Percentiles rank a stretch among this genome's conserved stretches.
Evolutionary conservation across 257 asterid species (phyloP).

Genomic region (Nicotiana obtusifolia): DNA sequence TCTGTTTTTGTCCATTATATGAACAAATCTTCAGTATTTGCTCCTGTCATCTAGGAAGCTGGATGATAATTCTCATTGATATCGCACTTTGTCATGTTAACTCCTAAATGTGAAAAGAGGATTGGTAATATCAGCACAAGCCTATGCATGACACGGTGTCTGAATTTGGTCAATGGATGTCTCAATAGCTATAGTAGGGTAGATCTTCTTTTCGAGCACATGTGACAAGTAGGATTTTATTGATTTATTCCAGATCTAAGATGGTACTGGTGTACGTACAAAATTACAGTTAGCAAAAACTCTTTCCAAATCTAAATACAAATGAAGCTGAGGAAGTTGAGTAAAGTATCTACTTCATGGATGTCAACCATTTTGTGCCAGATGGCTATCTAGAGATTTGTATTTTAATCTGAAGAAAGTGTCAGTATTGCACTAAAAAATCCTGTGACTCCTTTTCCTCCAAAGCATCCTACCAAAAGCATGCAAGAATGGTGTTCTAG

Average conservation of each 20-base stretch:
- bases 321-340: background rate
- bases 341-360: background rate
- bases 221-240: background rate
- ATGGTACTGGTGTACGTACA: background rate
- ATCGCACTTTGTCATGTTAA: background rate
- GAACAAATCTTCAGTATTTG: background rate
- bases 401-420: background rate
- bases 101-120: background rate
- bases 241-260: background rate
- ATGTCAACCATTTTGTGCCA: background rate
- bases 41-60: background rate
- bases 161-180: background rate
- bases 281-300: background rate
- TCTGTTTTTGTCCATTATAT: background rate
- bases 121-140: background rate
- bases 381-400: background rate
- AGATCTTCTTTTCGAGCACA: background rate
- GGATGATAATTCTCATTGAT: constrained; percentile 1
- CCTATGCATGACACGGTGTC: background rate
- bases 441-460: background rate
- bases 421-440: background rate
- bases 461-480: background rate
- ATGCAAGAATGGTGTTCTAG: background rate
- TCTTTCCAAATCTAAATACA: background rate
- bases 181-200: background rate